Evolutionary conservation across 116 monocot genomes (phyloP).

Genomic region (Papilionanthe hybrid): DNA sequence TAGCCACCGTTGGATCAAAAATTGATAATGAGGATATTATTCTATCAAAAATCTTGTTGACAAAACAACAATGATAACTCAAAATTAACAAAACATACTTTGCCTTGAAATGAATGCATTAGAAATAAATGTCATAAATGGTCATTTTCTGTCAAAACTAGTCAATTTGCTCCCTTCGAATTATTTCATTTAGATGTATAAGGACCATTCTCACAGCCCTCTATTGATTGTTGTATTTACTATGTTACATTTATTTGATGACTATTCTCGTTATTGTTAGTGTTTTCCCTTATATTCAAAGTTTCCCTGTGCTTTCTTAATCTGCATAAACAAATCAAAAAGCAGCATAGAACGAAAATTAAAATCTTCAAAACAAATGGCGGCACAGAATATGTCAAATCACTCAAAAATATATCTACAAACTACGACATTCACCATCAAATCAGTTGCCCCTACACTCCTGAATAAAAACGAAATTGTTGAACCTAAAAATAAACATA

Average conservation of each 20-base stretch:
- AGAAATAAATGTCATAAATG: background rate
- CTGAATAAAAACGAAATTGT: too few relatives aligned
- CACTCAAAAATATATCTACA: background rate
- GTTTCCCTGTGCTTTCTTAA: background rate
- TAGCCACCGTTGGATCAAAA: background rate
- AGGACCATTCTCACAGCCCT: background rate
- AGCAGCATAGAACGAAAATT: background rate
- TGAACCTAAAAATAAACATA: too few relatives aligned
- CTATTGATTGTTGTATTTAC: background rate
- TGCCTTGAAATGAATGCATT: background rate
- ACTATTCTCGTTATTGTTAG: background rate
- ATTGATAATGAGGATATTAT: background rate
- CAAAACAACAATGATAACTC: background rate
- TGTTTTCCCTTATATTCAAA: background rate
- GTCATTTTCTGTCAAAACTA: background rate
- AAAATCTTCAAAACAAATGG: background rate
- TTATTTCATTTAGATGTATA: background rate
- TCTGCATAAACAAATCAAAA: background rate
- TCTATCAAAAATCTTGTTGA: background rate
- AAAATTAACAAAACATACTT: background rate
- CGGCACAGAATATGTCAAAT: background rate
- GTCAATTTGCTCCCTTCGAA: background rate
- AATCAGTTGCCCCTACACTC: background rate
- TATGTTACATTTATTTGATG: background rate
- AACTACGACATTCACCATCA: background rate